phyloP scores from a whole-genome alignment of 2,329 filamentous ascomycete species.

The Thelonectria rubi region DNA sequence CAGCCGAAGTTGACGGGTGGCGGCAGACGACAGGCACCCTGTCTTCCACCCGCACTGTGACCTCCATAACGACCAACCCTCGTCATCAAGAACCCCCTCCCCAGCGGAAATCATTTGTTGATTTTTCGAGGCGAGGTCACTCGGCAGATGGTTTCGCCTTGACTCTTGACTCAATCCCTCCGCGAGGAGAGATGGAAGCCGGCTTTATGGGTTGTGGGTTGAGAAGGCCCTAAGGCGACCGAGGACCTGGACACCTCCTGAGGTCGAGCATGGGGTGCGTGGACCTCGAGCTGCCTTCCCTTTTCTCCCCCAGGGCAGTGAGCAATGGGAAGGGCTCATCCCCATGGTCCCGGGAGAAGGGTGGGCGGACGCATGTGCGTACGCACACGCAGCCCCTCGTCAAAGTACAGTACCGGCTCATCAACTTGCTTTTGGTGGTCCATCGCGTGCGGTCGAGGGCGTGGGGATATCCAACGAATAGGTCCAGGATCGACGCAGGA shows the following conservation, averaged over 20 bases:
- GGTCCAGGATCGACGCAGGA: slow-evolving; percentile 25
- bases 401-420: slow-evolving; percentile 1
- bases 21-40: slow-evolving; percentile 21
- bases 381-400: slow-evolving; percentile 1
- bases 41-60: slow-evolving; percentile 14
- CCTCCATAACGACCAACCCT: slow-evolving; percentile 10
- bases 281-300: neutral
- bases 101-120: slow-evolving; percentile 1
- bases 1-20: slow-evolving; percentile 25
- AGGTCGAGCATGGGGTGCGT: slow-evolving; percentile 10
- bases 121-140: slow-evolving; percentile 3
- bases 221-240: slow-evolving; percentile 2
- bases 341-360: slow-evolving; percentile 8
- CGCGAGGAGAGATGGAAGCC: slow-evolving; percentile 3
- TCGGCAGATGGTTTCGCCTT: slow-evolving; percentile 7
- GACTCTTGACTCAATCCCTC: slow-evolving; percentile 1
- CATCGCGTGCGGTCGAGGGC: neutral
- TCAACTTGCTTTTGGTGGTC: neutral
- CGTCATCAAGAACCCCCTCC: slow-evolving; percentile 10
- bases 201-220: slow-evolving; percentile 10
- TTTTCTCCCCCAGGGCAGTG: neutral
- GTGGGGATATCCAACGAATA: slow-evolving; percentile 4
- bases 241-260: slow-evolving; percentile 3
- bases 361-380: neutral
- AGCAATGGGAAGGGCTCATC: neutral